Evolutionary conservation across 176 grass and related monocot species (phyloP).

Genomic region (Zea luxurians): DNA sequence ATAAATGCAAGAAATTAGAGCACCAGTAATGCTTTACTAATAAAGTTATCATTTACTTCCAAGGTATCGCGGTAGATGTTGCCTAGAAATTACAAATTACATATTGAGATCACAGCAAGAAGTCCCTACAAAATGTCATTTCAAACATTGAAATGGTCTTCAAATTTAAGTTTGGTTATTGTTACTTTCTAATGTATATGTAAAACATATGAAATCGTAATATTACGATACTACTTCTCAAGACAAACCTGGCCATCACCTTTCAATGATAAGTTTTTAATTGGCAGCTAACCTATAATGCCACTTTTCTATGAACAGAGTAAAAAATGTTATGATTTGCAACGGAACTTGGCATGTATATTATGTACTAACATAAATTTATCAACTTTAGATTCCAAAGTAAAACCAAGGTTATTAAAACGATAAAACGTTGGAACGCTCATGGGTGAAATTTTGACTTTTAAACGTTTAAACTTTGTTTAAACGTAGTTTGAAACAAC

Average conservation of each 20-base stretch:
- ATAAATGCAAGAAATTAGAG: constrained; percentile 16
- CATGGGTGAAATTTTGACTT: too few species aligned
- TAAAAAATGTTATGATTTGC: not conserved
- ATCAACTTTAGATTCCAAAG: constrained; percentile 4
- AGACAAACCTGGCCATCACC: not conserved
- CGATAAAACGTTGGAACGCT: too few species aligned
- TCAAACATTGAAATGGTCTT: not conserved
- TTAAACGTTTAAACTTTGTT: too few species aligned
- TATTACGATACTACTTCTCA: not conserved
- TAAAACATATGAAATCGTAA: too few species aligned
- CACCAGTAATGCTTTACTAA: not conserved
- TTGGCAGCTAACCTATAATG: not conserved
- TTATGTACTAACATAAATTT: not conserved
- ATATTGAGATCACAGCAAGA: constrained; percentile 8
- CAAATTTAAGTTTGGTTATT: not conserved
- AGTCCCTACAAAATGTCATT: not conserved
- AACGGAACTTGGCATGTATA: not conserved
- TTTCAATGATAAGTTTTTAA: not conserved
- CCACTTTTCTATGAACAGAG: not conserved
- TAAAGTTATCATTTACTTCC: not conserved
- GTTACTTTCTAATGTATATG: too few species aligned
- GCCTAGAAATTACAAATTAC: constrained; percentile 1
- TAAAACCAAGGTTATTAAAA: too few species aligned
- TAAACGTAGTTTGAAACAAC: too few species aligned
- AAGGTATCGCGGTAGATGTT: not conserved